A percentile compares a stretch with the other conserved stretches of the same genome.
These are phyloP conservation scores for Hanseniaspora nectarophila DNA, from an alignment of 805 yeast species.

Conservation along the genomic window DNA sequence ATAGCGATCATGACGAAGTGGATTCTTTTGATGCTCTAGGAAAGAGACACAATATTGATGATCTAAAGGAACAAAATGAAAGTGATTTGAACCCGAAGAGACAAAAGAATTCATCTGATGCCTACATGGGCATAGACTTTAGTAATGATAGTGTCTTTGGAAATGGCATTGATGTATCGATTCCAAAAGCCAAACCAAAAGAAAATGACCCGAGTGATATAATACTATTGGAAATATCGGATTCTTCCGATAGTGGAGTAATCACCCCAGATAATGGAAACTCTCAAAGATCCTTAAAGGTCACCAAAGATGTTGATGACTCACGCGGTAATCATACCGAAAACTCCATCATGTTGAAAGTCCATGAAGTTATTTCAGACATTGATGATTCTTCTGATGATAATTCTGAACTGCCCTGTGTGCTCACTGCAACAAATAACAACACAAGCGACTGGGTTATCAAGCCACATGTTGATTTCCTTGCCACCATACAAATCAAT, in stretches of 20 bases:
- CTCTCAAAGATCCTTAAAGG: not conserved
- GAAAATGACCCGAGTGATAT: not conserved
- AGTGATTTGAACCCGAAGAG: not conserved
- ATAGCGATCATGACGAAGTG: not conserved
- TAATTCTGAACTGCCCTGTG: not conserved
- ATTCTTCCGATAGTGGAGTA: not conserved
- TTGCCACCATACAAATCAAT: not conserved
- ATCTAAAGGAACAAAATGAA: not conserved
- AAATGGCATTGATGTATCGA: not conserved
- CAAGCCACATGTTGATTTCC: conserved; percentile 2
- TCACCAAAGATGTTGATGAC: too few relatives aligned
- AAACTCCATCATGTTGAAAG: not conserved
- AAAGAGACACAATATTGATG: not conserved
- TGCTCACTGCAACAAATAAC: not conserved
- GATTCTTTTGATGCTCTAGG: not conserved
- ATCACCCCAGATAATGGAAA: not conserved
- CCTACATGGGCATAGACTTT: not conserved
- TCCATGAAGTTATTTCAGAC: not conserved
- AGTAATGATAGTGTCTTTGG: not conserved
- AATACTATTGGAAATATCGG: not conserved
- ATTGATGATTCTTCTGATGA: not conserved
- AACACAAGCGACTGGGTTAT: conserved; percentile 6
- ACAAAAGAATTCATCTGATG: not conserved
- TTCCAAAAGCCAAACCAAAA: not conserved
- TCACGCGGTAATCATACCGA: not conserved